Conservation (phyloP, 352 stramenopile species). For the Globisporangium iwayamae region DNA sequence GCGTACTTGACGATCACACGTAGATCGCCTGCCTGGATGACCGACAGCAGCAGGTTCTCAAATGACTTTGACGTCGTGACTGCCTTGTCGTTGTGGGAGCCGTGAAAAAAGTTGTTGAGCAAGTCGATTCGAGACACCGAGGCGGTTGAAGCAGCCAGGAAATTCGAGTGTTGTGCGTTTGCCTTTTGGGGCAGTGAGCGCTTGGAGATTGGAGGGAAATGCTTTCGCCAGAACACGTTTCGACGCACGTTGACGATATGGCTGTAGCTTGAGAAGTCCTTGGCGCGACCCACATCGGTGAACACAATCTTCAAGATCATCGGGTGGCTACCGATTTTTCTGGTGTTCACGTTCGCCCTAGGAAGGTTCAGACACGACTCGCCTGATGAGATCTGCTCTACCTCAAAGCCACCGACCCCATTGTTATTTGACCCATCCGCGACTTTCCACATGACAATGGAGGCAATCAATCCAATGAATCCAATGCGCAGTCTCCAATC, state of each 20-base stretch:
- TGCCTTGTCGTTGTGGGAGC: constrained; percentile 43
- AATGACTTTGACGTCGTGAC: constrained; percentile 41
- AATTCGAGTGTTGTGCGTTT: not conserved
- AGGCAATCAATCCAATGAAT: constrained; percentile 49
- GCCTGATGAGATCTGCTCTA: not conserved
- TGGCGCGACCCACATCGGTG: constrained; percentile 23
- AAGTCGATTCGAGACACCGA: constrained; percentile 27
- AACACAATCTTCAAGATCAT: constrained; percentile 21
- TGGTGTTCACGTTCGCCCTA: not conserved
- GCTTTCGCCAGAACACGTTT: constrained; percentile 56
- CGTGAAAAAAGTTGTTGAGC: constrained; percentile 58
- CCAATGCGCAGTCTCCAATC: constrained; percentile 47
- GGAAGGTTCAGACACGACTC: constrained; percentile 3
- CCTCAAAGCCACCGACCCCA: not conserved
- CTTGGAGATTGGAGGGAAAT: constrained; percentile 32
- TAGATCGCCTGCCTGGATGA: constrained; percentile 50
- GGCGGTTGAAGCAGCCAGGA: not conserved
- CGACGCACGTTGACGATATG: constrained; percentile 35
- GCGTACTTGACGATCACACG: constrained; percentile 37
- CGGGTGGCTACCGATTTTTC: not conserved
- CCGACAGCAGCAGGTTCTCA: constrained; percentile 50
- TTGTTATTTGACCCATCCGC: not conserved
- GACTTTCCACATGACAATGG: constrained; percentile 19
- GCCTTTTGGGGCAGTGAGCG: not conserved
- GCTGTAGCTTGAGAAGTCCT: constrained; percentile 31